Conservation (phyloP, 78 protist genomes). For the Speleostelium caveatum region DNA sequence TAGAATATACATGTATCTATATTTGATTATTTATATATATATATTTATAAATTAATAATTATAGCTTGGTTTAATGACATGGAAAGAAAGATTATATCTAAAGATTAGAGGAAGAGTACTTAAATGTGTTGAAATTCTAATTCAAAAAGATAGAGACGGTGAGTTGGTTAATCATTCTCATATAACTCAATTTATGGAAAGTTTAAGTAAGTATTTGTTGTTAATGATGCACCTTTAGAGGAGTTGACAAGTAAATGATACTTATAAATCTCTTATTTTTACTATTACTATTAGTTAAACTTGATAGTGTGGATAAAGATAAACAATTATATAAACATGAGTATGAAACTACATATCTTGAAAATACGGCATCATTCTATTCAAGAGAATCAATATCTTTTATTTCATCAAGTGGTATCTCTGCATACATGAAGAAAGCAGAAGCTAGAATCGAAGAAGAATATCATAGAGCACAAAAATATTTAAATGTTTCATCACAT, state of each 20-base stretch:
- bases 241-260: background rate
- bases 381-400: constrained; percentile 73
- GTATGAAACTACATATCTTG: constrained; percentile 65
- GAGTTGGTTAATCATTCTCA: constrained; percentile 20
- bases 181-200: constrained; percentile 60
- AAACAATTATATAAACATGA: constrained; percentile 71
- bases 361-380: constrained; percentile 59
- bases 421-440: constrained; percentile 72
- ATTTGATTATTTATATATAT: background rate
- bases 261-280: background rate
- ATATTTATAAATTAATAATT: background rate
- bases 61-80: constrained; percentile 56
- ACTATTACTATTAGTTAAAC: constrained; percentile 40
- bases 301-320: constrained; percentile 64
- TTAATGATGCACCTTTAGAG: background rate
- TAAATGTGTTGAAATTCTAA: constrained; percentile 54
- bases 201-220: constrained; percentile 22
- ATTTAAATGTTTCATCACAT: constrained; percentile 39
- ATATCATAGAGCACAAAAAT: constrained; percentile 49
- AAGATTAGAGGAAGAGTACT: constrained; percentile 41
- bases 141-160: constrained; percentile 69
- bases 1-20: background rate
- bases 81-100: constrained; percentile 71
- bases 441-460: constrained; percentile 81
- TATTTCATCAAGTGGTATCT: constrained; percentile 41